phyloP scores from a whole-genome alignment of 2,329 filamentous ascomycete species.

The Whalleya microplaca region DNA sequence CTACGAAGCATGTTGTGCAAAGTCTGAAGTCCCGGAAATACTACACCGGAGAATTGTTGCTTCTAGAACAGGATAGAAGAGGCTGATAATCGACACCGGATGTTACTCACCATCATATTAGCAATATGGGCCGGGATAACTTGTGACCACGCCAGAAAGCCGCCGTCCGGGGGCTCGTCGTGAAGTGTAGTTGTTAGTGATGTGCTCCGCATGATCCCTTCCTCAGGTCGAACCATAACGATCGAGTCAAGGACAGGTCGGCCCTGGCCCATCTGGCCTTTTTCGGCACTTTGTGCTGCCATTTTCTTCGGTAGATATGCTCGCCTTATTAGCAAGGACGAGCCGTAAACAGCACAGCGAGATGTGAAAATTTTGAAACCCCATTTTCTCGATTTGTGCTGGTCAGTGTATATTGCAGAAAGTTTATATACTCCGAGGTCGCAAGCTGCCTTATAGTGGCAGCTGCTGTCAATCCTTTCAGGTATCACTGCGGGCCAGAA shows the following conservation, averaged over 20 bases:
- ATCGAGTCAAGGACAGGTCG: not conserved
- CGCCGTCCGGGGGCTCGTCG: slow-evolving; percentile 25
- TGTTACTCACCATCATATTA: slow-evolving; percentile 11
- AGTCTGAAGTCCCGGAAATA: too few relatives aligned
- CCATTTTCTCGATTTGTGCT: too few relatives aligned
- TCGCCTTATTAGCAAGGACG: too few relatives aligned
- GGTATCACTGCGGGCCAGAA: too few relatives aligned
- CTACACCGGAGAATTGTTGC: not conserved
- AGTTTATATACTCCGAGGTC: too few relatives aligned
- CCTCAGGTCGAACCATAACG: not conserved
- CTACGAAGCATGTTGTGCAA: too few relatives aligned
- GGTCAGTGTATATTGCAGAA: too few relatives aligned
- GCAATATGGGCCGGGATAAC: slow-evolving; percentile 21
- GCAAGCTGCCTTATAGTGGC: too few relatives aligned
- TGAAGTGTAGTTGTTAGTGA: not conserved
- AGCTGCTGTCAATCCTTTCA: too few relatives aligned
- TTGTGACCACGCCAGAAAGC: slow-evolving; percentile 24
- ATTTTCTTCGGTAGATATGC: not conserved
- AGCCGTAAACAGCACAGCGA: too few relatives aligned
- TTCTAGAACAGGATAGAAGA: not conserved
- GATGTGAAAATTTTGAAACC: too few relatives aligned
- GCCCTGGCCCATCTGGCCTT: not conserved
- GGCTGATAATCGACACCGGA: too few relatives aligned
- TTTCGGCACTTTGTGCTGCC: not conserved
- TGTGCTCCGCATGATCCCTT: not conserved